Base-by-base conservation (phyloP, 176 grass and related monocot genomes). In the Oryza coarctata region DNA sequence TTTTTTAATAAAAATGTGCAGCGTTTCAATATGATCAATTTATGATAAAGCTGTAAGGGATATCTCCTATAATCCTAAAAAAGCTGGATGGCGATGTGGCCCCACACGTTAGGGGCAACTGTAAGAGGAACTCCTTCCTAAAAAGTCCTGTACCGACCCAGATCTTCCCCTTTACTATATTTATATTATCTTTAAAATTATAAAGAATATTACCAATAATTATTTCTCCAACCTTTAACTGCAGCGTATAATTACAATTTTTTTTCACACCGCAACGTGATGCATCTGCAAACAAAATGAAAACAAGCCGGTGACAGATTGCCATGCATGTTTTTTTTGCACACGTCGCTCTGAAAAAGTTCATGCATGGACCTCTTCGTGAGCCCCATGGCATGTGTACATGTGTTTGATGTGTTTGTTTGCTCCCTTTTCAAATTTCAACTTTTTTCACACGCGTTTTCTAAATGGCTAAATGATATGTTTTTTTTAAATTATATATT, bases 281-380 rank as follows among this genome's bases (percentile, higher is more conserved):
- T 12, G 15, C 15, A 30, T 17, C 49, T 63, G 57, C 13, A 15
- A 61, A 2, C 9, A 57, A 50, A 45, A 22, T 9, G 47, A 41
- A 41, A n/a, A 9, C 13, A 9, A 65, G 43, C 4, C n/a, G 5
- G 14, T 69, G 65, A n/a, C n/a, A n/a, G n/a, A 55, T 36, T 18
- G 45, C 45, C 33, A 60, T 60, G 79, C 65, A 60, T 40, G 79
- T 23, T 47, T 81, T 71, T 71, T 60, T 27, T 30, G 67, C 33
- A 31, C 11, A 17, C 34, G 15, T 26, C 9, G 10, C 17, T 71
- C 50, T 71, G 67, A 36, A 81, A 57, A 26, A 32, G 30, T 33
- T 30, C 30, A 33, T 71, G 68, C 38, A 23, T 71, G 25, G 23
- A 71, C 13, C 23, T 22, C 69, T 8, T 26, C n/a, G 41, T 41